phyloP scores from a whole-genome alignment of 2,329 filamentous ascomycete genomes.

The Diaporthe capsici region DNA sequence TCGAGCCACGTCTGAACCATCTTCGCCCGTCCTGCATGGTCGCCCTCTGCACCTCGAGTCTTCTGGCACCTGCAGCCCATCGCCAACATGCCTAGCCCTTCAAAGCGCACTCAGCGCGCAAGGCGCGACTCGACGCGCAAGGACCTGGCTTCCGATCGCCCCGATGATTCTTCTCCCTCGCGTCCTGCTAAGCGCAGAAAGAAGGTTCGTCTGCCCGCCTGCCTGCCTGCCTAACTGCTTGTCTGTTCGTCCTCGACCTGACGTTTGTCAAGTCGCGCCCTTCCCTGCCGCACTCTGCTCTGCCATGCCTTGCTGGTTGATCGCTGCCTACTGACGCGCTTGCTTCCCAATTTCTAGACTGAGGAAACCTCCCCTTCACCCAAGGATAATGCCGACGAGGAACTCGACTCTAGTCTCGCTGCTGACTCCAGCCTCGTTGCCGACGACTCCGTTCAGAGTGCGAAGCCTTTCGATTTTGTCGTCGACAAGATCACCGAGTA shows the following conservation, averaged over 20 bases:
- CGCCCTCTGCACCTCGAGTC: slow-evolving; percentile 21
- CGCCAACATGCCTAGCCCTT: slow-evolving; percentile 49
- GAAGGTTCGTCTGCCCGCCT: slow-evolving; percentile 61
- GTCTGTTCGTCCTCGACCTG: slow-evolving; percentile 17
- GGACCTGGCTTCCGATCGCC: slow-evolving; percentile 47
- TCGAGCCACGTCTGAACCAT: slow-evolving; percentile 21
- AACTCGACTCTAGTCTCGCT: slow-evolving; percentile 45
- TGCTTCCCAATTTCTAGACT: slow-evolving; percentile 17
- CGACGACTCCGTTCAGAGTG: slow-evolving; percentile 55
- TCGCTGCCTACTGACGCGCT: slow-evolving; percentile 29
- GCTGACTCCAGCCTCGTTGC: slow-evolving; percentile 56
- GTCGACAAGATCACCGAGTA: slow-evolving; percentile 69
- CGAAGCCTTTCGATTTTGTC: slow-evolving; percentile 68
- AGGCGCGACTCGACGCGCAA: slow-evolving; percentile 51
- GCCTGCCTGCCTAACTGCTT: slow-evolving; percentile 11
- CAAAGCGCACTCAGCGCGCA: slow-evolving; percentile 50
- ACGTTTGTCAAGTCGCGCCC: slow-evolving; percentile 37
- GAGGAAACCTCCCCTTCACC: slow-evolving; percentile 47
- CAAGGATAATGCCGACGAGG: slow-evolving; percentile 61
- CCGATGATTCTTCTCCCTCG: slow-evolving; percentile 69
- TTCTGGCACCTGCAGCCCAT: slow-evolving; percentile 23
- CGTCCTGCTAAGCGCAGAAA: slow-evolving; percentile 76
- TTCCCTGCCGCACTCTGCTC: not conserved
- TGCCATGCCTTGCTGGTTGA: not conserved
- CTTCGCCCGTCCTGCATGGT: slow-evolving; percentile 37